Evolutionary conservation across 164 flowering plant genomes (phyloP).

Genomic region (Paratinospora sagittata): DNA sequence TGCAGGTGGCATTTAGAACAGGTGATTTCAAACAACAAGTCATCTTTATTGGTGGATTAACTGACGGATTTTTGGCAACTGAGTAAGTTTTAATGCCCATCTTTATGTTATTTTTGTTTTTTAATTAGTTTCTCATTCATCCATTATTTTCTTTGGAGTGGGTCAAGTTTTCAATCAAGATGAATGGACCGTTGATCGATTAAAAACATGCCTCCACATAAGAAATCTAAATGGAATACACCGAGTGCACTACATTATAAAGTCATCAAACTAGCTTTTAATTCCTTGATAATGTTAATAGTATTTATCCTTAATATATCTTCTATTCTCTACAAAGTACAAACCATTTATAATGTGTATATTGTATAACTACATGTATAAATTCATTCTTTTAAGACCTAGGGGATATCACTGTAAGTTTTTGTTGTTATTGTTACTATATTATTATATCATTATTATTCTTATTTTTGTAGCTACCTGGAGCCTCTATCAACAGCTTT

Average conservation of each 20-base stretch:
- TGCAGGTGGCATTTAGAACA: conserved; percentile 91
- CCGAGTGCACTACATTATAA: too few species aligned
- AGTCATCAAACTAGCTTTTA: too few species aligned
- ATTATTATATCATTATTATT: background rate
- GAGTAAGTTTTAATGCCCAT: conserved; percentile 43
- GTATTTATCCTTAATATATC: too few species aligned
- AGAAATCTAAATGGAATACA: too few species aligned
- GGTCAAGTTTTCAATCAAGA: background rate
- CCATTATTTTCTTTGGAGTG: background rate
- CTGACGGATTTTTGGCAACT: conserved; percentile 91
- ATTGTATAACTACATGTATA: background rate
- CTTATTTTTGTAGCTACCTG: conserved; percentile 54
- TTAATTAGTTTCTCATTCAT: background rate
- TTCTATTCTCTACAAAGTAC: too few species aligned
- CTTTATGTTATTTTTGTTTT: background rate
- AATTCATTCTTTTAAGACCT: background rate
- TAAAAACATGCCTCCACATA: too few species aligned
- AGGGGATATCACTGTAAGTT: background rate
- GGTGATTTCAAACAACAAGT: conserved; percentile 88
- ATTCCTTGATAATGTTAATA: too few species aligned
- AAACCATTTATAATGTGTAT: too few species aligned
- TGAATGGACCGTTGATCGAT: too few species aligned
- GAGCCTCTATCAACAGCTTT: conserved; percentile 89
- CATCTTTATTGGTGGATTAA: conserved; percentile 83
- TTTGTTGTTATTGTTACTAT: background rate